Evolutionary conservation across 192 early-diverging fungal species (phyloP).

Genomic region (Coemansia sp.): DNA sequence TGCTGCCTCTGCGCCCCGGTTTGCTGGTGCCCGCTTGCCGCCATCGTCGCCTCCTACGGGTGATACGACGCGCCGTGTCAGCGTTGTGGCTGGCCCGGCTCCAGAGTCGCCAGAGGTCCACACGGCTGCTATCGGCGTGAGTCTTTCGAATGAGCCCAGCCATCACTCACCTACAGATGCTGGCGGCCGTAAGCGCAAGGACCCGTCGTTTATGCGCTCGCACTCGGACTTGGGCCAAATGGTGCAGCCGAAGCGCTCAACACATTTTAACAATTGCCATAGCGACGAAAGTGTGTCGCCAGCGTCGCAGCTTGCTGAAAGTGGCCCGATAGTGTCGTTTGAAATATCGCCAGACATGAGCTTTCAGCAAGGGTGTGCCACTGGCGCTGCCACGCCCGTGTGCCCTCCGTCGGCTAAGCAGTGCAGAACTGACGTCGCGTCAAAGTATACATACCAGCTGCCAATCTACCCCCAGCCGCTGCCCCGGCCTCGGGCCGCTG

Average conservation of each 20-base stretch:
- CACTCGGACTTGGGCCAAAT: constrained; percentile 45
- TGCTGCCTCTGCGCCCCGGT: background rate
- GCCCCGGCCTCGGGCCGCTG: constrained; percentile 27
- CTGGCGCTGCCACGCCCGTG: background rate
- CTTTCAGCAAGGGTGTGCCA: background rate
- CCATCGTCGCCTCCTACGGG: constrained; percentile 13
- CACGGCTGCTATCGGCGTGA: constrained; percentile 8
- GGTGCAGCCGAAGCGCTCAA: constrained; percentile 32
- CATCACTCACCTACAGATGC: background rate
- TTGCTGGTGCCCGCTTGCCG: background rate
- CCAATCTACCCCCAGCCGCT: constrained; percentile 40
- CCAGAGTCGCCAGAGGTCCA: background rate
- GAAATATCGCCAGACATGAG: constrained; percentile 36
- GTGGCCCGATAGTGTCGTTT: constrained; percentile 20
- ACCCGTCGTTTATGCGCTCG: constrained; percentile 51
- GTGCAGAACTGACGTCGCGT: background rate
- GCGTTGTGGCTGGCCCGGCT: background rate
- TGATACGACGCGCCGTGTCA: constrained; percentile 1
- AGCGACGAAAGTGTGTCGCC: background rate
- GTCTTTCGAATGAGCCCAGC: background rate
- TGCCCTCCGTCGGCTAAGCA: constrained; percentile 3
- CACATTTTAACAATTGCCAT: constrained; percentile 6
- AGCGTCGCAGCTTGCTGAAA: constrained; percentile 5
- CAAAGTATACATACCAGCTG: constrained; percentile 8
- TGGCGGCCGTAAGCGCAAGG: constrained; percentile 43